Evolutionary conservation across 2,329 filamentous ascomycete species (phyloP), one percentile per base, ranked within the genome.

Genomic region (Microdochium trichocladiopsis): DNA sequence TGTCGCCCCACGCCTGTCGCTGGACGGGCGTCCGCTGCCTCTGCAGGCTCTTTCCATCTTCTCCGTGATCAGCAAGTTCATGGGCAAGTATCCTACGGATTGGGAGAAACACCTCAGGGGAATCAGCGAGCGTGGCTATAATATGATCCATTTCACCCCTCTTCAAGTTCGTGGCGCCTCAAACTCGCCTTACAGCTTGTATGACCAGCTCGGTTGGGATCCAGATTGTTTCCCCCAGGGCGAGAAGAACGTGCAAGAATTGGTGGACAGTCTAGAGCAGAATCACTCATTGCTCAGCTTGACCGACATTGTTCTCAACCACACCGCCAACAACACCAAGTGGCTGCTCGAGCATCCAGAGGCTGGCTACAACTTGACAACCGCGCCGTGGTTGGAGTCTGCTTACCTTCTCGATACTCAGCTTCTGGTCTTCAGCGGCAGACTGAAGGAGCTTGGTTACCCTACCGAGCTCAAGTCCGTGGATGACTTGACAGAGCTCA

Each of bases 131-230:
- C 82, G 94, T 55, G 92, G 92, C 47, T 99, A 99, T 78, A 99
- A 99, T 72, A 96, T 97, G 91, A 84, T 99, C 55, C 94, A 99
- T 69, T 99, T 99, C 69, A 96, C 94, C 2, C 94, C 94, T 10
- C 76, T 99, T 58, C 94, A 95, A 77, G 79, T 87, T 53, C 85
- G 94, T 54, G 94, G 94, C 53, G 79, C 77, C 47, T 99, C 94
- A 50, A 96, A 99, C 66, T 99, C 94, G 1, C 94, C 94, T 0
- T 99, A 97, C 76, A 99, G 94, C 68, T 82, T 99, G 61, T 96
- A 88, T 67, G 89, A 99, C 63, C 95, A 99, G 72, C 78, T 95
- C 22, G 78, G 79, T 47, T 99, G 95, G 76, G 95, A 99, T 66
- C 80, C 86, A 4, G 73, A 74, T 9, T 82, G 86, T 63, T 99